Evolutionary conservation across 352 stramenopile genomes (phyloP).

Genomic region (Phytophthora pisi): DNA sequence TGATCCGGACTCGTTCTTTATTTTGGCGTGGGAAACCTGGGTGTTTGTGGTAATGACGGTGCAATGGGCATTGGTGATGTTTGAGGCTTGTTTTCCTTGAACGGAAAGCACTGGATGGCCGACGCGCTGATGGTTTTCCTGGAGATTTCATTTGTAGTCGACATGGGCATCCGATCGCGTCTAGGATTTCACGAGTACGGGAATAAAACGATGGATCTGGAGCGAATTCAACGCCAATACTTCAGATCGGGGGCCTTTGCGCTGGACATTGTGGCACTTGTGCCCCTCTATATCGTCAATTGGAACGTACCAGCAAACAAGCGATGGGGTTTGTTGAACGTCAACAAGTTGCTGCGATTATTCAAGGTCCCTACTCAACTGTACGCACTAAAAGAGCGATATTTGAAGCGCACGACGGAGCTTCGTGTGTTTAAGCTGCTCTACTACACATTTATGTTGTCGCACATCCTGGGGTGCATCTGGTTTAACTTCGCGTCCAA

Average conservation of each 20-base stretch:
- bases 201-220: slow-evolving; percentile 59
- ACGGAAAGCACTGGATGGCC: not conserved
- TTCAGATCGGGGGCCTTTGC: slow-evolving; percentile 45
- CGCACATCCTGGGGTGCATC: slow-evolving; percentile 53
- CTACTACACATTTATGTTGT: slow-evolving; percentile 66
- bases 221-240: slow-evolving; percentile 43
- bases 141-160: slow-evolving; percentile 49
- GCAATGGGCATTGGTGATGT: slow-evolving; percentile 47
- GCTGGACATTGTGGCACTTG: slow-evolving; percentile 47
- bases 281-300: slow-evolving; percentile 55
- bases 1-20: slow-evolving; percentile 50
- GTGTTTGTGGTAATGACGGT: slow-evolving; percentile 54
- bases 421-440: slow-evolving; percentile 64
- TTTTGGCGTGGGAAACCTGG: slow-evolving; percentile 58
- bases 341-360: slow-evolving; percentile 62
- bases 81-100: slow-evolving; percentile 45
- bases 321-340: slow-evolving; percentile 48
- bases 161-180: slow-evolving; percentile 54
- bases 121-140: slow-evolving; percentile 40
- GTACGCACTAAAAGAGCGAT: slow-evolving; percentile 51
- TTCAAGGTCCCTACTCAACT: slow-evolving; percentile 58
- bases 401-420: slow-evolving; percentile 56
- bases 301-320: slow-evolving; percentile 23
- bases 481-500: slow-evolving; percentile 57
- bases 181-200: slow-evolving; percentile 65